These are phyloP conservation scores for Butyriboletus loyo DNA, from an alignment of 768 basidiomycete species.

Conservation along the genomic window DNA sequence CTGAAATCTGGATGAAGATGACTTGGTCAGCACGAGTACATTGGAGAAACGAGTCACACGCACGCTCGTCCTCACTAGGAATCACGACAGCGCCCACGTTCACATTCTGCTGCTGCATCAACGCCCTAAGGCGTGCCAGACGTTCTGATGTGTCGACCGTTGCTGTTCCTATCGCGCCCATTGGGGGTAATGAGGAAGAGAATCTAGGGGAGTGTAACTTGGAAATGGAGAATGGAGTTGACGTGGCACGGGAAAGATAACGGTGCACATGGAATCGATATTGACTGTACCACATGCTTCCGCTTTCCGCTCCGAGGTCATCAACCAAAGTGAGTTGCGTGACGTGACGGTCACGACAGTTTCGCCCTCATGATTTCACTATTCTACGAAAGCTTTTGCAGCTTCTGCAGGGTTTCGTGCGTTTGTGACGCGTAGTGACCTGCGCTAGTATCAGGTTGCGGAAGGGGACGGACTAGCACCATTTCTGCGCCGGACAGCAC, in stretches of 20 bases:
- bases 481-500: too few species aligned
- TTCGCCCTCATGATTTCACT: too few species aligned
- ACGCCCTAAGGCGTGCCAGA: constrained; percentile 58
- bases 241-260: constrained; percentile 19
- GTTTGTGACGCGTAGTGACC: not conserved
- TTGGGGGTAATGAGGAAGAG: constrained; percentile 21
- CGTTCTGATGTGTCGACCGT: constrained; percentile 63
- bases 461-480: not conserved
- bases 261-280: constrained; percentile 14
- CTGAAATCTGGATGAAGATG: constrained; percentile 61
- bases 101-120: constrained; percentile 58
- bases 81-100: constrained; percentile 75
- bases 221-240: not conserved
- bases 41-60: constrained; percentile 25
- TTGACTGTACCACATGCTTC: constrained; percentile 26
- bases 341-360: not conserved
- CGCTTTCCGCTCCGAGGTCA: constrained; percentile 20
- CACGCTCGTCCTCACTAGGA: constrained; percentile 92
- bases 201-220: constrained; percentile 6
- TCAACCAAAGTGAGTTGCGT: not conserved
- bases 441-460: not conserved
- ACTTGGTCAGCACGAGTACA: not conserved
- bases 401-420: too few species aligned
- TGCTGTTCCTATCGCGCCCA: constrained; percentile 37
- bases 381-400: too few species aligned